Conservation (phyloP, 441 rosid species). For the Metrosideros polymorpha region DNA sequence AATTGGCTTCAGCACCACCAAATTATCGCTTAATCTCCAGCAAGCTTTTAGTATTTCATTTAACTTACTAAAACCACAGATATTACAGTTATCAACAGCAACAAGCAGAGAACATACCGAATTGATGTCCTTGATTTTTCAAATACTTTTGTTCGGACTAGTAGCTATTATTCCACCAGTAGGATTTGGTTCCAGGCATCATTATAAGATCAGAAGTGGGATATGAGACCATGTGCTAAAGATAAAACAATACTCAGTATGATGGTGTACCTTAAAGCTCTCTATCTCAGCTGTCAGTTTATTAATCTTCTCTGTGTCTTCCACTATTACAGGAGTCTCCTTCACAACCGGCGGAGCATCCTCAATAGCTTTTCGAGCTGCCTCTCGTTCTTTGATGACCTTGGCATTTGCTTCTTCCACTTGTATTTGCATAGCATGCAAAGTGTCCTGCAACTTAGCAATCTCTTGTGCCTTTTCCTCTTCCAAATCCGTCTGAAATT, state of each 20-base stretch:
- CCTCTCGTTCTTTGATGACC: conserved; percentile 74
- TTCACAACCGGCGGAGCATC: conserved; percentile 76
- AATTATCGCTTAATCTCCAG: not conserved
- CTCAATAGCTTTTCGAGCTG: conserved; percentile 81
- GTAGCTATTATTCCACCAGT: not conserved
- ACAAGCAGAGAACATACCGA: not conserved
- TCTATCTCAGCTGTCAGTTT: conserved; percentile 61
- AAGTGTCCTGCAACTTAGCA: conserved; percentile 69
- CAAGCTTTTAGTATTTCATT: not conserved
- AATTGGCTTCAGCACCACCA: not conserved
- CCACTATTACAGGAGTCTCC: conserved; percentile 81
- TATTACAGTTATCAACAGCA: not conserved
- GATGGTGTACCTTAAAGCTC: conserved; percentile 64
- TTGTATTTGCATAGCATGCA: conserved; percentile 62
- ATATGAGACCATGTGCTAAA: not conserved
- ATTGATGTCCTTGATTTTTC: not conserved
- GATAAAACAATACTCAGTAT: not conserved
- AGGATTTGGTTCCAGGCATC: not conserved
- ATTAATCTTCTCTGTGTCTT: conserved; percentile 72
- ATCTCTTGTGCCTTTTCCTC: conserved; percentile 89
- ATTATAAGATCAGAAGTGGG: not conserved
- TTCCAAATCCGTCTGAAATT: conserved; percentile 76
- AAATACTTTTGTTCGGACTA: not conserved
- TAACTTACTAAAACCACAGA: not conserved
- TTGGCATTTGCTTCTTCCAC: conserved; percentile 70